Evolutionary conservation across 306 rosid genomes (phyloP).

Genomic region (Rubus idaeus): DNA sequence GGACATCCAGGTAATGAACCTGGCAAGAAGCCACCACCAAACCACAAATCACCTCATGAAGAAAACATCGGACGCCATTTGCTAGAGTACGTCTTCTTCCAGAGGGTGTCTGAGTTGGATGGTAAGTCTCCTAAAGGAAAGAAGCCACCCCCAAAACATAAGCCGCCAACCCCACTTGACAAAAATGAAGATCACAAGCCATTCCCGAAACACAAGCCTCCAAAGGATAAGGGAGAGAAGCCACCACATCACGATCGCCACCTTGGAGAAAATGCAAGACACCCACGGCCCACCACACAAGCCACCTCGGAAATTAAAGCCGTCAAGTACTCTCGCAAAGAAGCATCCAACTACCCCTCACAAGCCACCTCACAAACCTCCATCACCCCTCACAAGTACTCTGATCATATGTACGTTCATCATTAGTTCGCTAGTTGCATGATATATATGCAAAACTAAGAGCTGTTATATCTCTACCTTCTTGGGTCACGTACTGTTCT

Average conservation of each 20-base stretch:
- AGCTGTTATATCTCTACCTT: background rate
- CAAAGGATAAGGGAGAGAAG: background rate
- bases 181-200: background rate
- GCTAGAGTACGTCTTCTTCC: too few relatives aligned
- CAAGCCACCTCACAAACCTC: conserved; percentile 10
- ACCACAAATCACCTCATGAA: too few relatives aligned
- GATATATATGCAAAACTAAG: background rate
- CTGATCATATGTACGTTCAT: too few relatives aligned
- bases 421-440: background rate
- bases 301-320: conserved; percentile 8
- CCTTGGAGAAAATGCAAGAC: background rate
- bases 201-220: background rate
- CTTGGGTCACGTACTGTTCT: too few relatives aligned
- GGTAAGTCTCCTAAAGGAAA: background rate
- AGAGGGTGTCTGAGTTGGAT: background rate
- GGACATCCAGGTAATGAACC: too few relatives aligned
- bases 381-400: too few relatives aligned
- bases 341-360: background rate
- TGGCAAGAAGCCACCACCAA: too few relatives aligned
- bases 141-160: background rate
- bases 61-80: too few relatives aligned
- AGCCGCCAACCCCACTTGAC: conserved; percentile 8
- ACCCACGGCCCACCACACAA: background rate
- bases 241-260: conserved; percentile 2
- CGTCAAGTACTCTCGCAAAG: background rate